Evolutionary conservation across 176 grass and related monocot genomes (phyloP), one percentile per base, ranked within the genome.

Genomic region (Aechmea fasciata): DNA sequence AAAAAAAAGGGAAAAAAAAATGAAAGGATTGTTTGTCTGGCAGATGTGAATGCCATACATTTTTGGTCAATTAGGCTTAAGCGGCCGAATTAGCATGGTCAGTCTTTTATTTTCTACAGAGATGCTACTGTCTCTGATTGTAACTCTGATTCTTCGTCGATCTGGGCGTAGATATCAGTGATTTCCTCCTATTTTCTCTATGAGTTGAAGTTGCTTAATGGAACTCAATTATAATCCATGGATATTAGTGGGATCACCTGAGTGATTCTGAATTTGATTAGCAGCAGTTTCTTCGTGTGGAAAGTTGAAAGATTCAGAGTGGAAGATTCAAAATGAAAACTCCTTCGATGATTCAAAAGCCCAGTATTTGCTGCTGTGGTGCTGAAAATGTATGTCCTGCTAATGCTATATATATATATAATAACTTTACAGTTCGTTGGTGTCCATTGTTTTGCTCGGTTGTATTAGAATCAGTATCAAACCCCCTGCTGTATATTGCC

Each of bases 21-120:
- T 26, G 71, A 87, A 87, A 52, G 71, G n/a, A 70, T 24, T 70
- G 51, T 41, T 49, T 28, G 55, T 17, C 7, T 61, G 55, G 15
- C 10, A 10, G 17, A 61, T 17, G 15, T 72, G 52, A 23, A 26
- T 23, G 25, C 20, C 9, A 65, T 19, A 63, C 67, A 50, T 52
- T 66, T 81, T 71, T 52, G 19, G 65, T 52, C 47, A 29, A 51
- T 64, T 66, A 49, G 66, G 71, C 28, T 66, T 50, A 71, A 61
- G n/a, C 28, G 51, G 66, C 66, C 76, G 10, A 17, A 57, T 65
- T 24, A 67, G 57, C 65, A 10, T 62, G 49, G 11, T 29, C 69
- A 11, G 4, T 41, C 33, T 41, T 41, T 41, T 41, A 41, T 41
- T 41, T 41, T 33, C 29, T 33, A 33, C 3, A 3, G 29, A 33